These are phyloP conservation scores for Solanum hybrid DNA, from an alignment of 305 asterid species.

Conservation along the genomic window DNA sequence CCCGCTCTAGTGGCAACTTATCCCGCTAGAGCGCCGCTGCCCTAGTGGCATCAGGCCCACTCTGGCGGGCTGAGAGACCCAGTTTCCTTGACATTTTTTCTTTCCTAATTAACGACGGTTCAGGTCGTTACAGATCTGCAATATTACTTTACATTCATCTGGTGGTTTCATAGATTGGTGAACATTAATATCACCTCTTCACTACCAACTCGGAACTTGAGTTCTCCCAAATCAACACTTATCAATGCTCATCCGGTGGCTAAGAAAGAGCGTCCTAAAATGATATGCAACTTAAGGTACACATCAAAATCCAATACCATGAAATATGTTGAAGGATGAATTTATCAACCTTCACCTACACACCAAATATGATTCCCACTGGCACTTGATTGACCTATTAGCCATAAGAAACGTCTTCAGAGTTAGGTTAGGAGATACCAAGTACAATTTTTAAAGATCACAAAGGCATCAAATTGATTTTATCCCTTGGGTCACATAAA, in stretches of 20 bases:
- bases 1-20: too few relatives aligned
- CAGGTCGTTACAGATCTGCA: not conserved
- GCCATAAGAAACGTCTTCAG: not conserved
- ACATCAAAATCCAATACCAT: not conserved
- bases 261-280: not conserved
- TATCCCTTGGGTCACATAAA: not conserved
- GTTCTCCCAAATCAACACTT: not conserved
- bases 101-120: too few relatives aligned
- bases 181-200: not conserved
- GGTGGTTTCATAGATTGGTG: not conserved
- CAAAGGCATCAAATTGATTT: not conserved
- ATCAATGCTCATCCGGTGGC: not conserved
- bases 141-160: not conserved
- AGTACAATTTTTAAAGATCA: too few relatives aligned
- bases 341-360: not conserved
- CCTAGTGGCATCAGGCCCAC: too few relatives aligned
- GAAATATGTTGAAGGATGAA: not conserved
- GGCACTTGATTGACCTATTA: not conserved
- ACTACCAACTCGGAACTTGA: not conserved
- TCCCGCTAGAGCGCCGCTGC: too few relatives aligned
- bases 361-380: not conserved
- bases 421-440: not conserved
- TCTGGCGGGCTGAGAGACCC: too few relatives aligned
- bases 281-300: not conserved
- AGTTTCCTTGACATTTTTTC: too few relatives aligned